Conservation (phyloP, 148 eudicot species). For the Rhododendron vialii region DNA sequence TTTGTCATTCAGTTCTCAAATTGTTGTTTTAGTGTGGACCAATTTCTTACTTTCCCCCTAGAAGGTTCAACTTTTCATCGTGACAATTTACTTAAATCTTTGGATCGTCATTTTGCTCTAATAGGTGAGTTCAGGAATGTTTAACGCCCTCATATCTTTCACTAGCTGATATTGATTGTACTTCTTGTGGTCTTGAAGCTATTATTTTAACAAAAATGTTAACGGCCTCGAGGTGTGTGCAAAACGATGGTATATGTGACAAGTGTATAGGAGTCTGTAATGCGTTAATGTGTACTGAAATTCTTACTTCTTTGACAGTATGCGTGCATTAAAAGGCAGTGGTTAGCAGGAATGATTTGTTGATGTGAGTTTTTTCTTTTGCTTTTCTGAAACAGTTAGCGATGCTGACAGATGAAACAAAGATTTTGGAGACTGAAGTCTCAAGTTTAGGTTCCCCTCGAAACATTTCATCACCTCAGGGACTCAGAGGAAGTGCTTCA, state of each 20-base stretch:
- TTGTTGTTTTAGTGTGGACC: neutral
- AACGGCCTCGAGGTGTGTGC: neutral
- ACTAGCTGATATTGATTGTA: neutral
- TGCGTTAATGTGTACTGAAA: neutral
- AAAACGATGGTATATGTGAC: neutral
- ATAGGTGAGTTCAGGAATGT: neutral
- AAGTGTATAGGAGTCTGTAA: neutral
- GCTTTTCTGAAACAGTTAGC: conserved; percentile 41
- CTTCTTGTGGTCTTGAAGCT: neutral
- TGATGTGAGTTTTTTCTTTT: neutral
- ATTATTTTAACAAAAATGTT: neutral
- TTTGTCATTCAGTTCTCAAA: neutral
- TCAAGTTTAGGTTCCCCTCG: conserved; percentile 57
- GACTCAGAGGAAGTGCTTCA: conserved; percentile 51
- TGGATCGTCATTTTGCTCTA: neutral
- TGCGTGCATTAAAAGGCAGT: neutral
- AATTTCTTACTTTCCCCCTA: neutral
- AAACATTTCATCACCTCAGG: conserved; percentile 41
- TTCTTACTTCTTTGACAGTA: neutral
- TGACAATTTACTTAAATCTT: neutral
- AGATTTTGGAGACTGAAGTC: conserved; percentile 59
- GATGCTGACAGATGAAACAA: conserved; percentile 70
- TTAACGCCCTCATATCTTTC: neutral
- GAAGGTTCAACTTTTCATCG: neutral
- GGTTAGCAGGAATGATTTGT: neutral